Percentiles rank a stretch among this genome's conserved stretches.
Conservation (phyloP, 805 yeast species). For the Wickerhamiella brachini region DNA sequence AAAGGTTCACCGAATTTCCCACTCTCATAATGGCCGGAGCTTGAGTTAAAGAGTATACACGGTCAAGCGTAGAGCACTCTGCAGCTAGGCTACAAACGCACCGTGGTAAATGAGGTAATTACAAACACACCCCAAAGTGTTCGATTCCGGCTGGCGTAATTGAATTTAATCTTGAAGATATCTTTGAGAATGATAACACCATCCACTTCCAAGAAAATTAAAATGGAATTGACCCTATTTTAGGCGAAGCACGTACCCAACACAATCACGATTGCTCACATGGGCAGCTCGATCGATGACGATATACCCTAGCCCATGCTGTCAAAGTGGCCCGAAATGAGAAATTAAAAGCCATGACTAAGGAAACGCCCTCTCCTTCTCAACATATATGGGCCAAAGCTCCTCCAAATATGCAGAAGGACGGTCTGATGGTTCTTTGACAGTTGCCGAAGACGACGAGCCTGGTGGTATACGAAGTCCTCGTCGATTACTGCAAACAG, state of each 20-base stretch:
- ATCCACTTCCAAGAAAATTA: no score
- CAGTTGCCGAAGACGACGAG: conserved; percentile 18
- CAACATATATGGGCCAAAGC: conserved; percentile 9
- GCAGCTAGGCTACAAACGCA: background rate
- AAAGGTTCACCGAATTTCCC: conserved; percentile 24
- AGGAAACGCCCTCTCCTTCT: background rate
- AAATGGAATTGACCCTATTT: no score
- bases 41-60: conserved; percentile 19
- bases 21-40: conserved; percentile 15
- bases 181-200: no score
- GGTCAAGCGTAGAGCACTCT: conserved; percentile 14
- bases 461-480: conserved; percentile 19
- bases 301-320: background rate
- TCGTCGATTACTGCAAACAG: background rate
- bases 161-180: no score
- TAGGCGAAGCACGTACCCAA: no score
- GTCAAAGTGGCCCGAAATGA: background rate
- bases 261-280: background rate
- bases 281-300: background rate
- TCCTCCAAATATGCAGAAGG: conserved; percentile 12
- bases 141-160: background rate
- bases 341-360: background rate
- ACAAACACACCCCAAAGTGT: background rate
- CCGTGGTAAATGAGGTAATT: background rate
- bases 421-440: conserved; percentile 8